Conservation (phyloP, 306 rosid genomes). For the Chamaecrista fasciculata region DNA sequence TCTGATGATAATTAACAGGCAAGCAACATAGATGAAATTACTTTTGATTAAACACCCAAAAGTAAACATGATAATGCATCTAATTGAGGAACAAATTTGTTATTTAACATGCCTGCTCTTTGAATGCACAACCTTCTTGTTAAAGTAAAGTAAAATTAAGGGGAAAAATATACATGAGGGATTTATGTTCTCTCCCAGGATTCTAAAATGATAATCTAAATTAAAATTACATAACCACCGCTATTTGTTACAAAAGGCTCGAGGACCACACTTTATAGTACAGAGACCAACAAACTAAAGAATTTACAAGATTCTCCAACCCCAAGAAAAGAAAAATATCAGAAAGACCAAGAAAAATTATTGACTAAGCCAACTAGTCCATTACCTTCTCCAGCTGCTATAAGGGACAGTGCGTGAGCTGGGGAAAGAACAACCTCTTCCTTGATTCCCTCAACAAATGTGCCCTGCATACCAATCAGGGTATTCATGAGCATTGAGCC, state of each 20-base stretch:
- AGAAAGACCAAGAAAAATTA: neutral
- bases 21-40: constrained; percentile 16
- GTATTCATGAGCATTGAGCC: constrained; percentile 26
- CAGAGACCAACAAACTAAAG: constrained; percentile 25
- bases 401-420: constrained; percentile 96
- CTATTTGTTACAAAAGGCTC: constrained; percentile 14
- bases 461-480: constrained; percentile 64
- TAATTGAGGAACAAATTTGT: constrained; percentile 1
- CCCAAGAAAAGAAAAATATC: neutral
- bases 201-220: constrained; percentile 6
- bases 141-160: neutral
- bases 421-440: constrained; percentile 99
- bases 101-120: constrained; percentile 6
- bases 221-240: constrained; percentile 21
- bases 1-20: constrained; percentile 18
- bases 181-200: neutral
- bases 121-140: constrained; percentile 19
- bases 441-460: constrained; percentile 93
- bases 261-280: constrained; percentile 9
- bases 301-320: neutral
- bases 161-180: neutral
- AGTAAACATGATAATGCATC: constrained; percentile 24
- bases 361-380: too few species aligned
- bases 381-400: constrained; percentile 99
- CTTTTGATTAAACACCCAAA: constrained; percentile 20